Conservation (phyloP, 306 rosid species). For the Prunus padus region DNA sequence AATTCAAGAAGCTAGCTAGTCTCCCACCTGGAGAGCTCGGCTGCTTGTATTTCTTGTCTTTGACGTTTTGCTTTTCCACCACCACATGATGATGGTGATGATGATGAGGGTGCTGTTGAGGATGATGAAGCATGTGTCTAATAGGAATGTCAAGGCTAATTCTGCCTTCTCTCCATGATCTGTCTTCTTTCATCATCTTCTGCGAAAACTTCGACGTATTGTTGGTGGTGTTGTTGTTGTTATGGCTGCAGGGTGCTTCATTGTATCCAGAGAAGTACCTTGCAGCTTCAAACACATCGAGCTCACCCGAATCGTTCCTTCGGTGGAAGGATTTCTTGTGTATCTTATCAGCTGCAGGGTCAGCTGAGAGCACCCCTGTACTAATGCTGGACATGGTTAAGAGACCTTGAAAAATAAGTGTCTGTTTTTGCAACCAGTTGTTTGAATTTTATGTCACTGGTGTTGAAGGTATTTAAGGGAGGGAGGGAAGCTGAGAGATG, state of each 20-base stretch:
- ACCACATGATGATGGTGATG: slow-evolving; percentile 43
- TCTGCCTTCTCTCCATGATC: slow-evolving; percentile 51
- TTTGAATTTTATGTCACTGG: slow-evolving; percentile 23
- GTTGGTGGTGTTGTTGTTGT: slow-evolving; percentile 17
- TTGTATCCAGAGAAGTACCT: slow-evolving; percentile 87
- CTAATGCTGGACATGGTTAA: slow-evolving; percentile 62
- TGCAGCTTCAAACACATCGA: slow-evolving; percentile 88
- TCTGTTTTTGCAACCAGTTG: background rate
- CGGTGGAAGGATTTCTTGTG: slow-evolving; percentile 70
- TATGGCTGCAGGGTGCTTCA: slow-evolving; percentile 34
- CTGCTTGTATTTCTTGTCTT: slow-evolving; percentile 72
- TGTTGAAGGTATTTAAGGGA: slow-evolving; percentile 25
- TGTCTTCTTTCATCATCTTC: slow-evolving; percentile 57
- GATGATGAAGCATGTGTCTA: slow-evolving; percentile 60
- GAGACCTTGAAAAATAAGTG: background rate
- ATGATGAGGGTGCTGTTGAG: slow-evolving; percentile 36
- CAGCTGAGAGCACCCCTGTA: slow-evolving; percentile 39
- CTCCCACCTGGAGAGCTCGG: slow-evolving; percentile 97
- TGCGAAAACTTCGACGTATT: slow-evolving; percentile 31
- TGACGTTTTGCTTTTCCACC: slow-evolving; percentile 46
- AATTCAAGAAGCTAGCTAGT: slow-evolving; percentile 87
- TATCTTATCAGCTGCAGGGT: slow-evolving; percentile 42
- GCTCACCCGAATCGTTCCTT: slow-evolving; percentile 72
- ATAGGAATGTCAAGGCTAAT: slow-evolving; percentile 92
- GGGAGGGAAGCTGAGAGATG: slow-evolving; percentile 10